Evolutionary conservation across 1,284 basidiomycete genomes (phyloP).

Genomic region (Puccinia horiana): DNA sequence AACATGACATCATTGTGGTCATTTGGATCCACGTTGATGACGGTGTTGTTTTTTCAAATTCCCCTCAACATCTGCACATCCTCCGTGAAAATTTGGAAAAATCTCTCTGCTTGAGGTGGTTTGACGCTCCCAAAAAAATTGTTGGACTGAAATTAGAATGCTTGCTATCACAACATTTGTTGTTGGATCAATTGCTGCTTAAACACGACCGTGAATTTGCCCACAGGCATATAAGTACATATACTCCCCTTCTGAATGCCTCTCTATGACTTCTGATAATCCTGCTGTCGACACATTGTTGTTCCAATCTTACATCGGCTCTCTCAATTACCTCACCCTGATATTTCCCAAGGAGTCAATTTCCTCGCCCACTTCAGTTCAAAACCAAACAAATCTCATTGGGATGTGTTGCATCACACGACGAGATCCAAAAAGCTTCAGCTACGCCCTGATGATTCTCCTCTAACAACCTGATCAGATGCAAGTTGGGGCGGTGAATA

Average conservation of each 20-base stretch:
- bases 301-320: constrained; percentile 28
- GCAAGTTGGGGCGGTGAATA: not conserved
- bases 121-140: not conserved
- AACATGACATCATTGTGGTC: not conserved
- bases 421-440: not conserved
- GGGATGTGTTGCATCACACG: not conserved
- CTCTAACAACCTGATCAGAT: no score
- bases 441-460: no score
- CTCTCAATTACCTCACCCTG: constrained; percentile 12
- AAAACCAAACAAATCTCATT: not conserved
- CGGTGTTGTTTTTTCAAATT: not conserved
- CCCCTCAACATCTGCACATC: not conserved
- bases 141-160: not conserved
- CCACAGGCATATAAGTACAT: no score
- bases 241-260: no score
- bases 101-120: not conserved
- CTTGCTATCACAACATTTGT: not conserved
- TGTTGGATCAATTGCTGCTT: no score
- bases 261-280: no score
- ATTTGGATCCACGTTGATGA: constrained; percentile 16
- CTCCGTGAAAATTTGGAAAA: not conserved
- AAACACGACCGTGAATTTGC: no score
- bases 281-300: no score
- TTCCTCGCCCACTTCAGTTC: not conserved
- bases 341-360: not conserved